Conservation (phyloP, 495 filamentous ascomycete genomes). For the Aspergillus bridgeri region DNA sequence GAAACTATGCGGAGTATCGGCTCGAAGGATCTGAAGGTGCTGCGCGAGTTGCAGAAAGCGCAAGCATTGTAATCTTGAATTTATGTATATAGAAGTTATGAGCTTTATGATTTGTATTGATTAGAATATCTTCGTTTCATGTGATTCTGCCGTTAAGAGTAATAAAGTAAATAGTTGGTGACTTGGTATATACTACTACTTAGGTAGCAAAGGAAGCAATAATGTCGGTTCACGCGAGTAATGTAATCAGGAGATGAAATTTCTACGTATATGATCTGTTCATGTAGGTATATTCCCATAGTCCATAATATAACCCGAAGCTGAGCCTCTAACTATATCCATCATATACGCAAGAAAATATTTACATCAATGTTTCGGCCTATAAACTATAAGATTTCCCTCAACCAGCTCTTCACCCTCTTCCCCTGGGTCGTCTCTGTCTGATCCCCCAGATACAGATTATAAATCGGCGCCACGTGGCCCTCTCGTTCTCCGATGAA, state of each 20-base stretch:
- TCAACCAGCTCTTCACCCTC: conserved; percentile 31
- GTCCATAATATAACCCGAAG: too few relatives aligned
- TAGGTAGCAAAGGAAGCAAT: too few relatives aligned
- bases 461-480: conserved; percentile 44
- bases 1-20: conserved; percentile 30
- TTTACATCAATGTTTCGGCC: neutral
- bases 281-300: too few relatives aligned
- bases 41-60: conserved; percentile 13
- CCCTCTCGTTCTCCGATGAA: conserved; percentile 38
- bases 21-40: conserved; percentile 22
- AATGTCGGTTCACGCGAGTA: too few relatives aligned
- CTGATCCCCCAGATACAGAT: conserved; percentile 34
- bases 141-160: neutral
- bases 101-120: neutral
- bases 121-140: neutral
- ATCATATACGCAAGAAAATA: neutral
- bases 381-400: conserved; percentile 19
- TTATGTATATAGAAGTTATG: neutral
- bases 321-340: too few relatives aligned
- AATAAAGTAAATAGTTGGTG: too few relatives aligned
- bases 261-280: too few relatives aligned
- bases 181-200: too few relatives aligned
- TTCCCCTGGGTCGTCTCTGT: conserved; percentile 41
- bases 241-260: too few relatives aligned
- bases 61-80: neutral